Evolutionary conservation across 1,284 basidiomycete species (phyloP), one percentile per base, ranked within the genome.

Genomic region (Rhizoctonia solani): DNA sequence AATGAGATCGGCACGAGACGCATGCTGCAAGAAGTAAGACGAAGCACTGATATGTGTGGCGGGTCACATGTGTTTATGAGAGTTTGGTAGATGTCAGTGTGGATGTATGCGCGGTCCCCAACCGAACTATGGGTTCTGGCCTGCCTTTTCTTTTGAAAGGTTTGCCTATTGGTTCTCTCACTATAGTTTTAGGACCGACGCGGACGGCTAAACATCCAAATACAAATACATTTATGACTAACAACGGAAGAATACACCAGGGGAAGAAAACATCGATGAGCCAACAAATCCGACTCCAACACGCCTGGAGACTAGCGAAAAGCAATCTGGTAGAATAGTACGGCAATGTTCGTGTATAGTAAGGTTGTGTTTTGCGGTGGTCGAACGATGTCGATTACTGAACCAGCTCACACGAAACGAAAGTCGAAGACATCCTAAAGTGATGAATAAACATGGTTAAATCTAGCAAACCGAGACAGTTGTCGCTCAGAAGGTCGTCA

Each of bases 71-170:
- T 39, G 44, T 9, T 46, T 21, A 19, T 21, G 44, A 9, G 6
- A 14, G n/a, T 46, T 46, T 46, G 8, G 44, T 5, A 19, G 8
- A 46, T 9, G 44, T 9, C 6, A 37, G 29, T 39, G n/a, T 61
- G 56, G 46, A 47, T 63, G 58, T 63, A 63, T 63, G 58, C 58
- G 58, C 58, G 39, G n/a, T n/a, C n/a, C n/a, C n/a, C n/a, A n/a
- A n/a, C n/a, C n/a, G n/a, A n/a, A n/a, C n/a, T n/a, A n/a, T n/a
- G n/a, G n/a, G n/a, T n/a, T n/a, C n/a, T n/a, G n/a, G n/a, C n/a
- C n/a, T n/a, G n/a, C n/a, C n/a, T n/a, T n/a, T n/a, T n/a, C n/a
- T n/a, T n/a, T n/a, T n/a, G n/a, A n/a, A n/a, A n/a, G n/a, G n/a
- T n/a, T n/a, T n/a, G n/a, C n/a, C n/a, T n/a, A n/a, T n/a, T n/a